phyloP scores from a whole-genome alignment of 2,329 filamentous ascomycete species.

The Plenodomus biglobosus region DNA sequence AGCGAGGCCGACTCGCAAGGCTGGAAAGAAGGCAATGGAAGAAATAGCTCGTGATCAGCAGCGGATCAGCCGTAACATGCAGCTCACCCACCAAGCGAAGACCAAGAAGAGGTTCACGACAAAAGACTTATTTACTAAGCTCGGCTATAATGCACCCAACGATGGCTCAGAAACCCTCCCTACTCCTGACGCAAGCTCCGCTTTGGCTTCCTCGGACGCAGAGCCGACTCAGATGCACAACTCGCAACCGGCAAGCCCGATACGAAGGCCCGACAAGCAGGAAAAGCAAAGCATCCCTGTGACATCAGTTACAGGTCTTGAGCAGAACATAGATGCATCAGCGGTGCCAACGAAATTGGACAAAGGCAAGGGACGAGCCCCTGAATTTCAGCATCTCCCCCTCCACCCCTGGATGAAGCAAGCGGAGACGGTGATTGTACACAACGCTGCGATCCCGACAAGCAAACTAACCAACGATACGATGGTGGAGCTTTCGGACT shows the following conservation, averaged over 20 bases:
- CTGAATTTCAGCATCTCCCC: slow-evolving; percentile 42
- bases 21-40: slow-evolving; percentile 90
- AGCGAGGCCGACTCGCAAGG: slow-evolving; percentile 73
- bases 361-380: slow-evolving; percentile 65
- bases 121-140: slow-evolving; percentile 76
- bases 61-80: slow-evolving; percentile 83
- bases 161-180: slow-evolving; percentile 15
- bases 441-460: slow-evolving; percentile 6
- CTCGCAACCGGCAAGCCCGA: slow-evolving; percentile 52
- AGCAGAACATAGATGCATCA: slow-evolving; percentile 4
- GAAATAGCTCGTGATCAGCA: slow-evolving; percentile 96
- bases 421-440: slow-evolving; percentile 12
- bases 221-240: slow-evolving; percentile 40
- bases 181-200: slow-evolving; percentile 45
- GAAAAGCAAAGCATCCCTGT: slow-evolving; percentile 9
- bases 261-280: slow-evolving; percentile 19
- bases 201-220: slow-evolving; percentile 65
- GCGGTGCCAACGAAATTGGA: slow-evolving; percentile 42
- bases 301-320: slow-evolving; percentile 3
- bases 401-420: slow-evolving; percentile 26
- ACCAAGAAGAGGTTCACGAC: slow-evolving; percentile 88
- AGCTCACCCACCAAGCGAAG: slow-evolving; percentile 84
- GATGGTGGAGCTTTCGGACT: slow-evolving; percentile 48
- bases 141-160: slow-evolving; percentile 65
- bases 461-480: slow-evolving; percentile 8